A percentile compares a stretch with the other conserved stretches of the same genome.
Conservation (phyloP, 179 eudicot genomes). For the Beta lomatogona region DNA sequence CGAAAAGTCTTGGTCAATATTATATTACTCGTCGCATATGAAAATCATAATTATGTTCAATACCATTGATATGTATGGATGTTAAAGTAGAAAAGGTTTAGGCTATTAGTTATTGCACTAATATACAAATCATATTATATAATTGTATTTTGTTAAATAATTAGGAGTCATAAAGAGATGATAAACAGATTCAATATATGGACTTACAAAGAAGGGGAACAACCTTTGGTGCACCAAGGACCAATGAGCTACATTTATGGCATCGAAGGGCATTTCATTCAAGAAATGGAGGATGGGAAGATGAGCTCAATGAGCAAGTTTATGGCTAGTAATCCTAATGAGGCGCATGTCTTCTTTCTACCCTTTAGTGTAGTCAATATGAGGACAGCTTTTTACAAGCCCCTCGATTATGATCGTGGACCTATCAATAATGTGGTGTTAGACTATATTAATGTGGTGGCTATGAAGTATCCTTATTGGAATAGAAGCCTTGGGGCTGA, state of each 20-base stretch:
- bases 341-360: constrained; percentile 49
- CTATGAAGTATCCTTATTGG: constrained; percentile 45
- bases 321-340: constrained; percentile 35
- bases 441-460: constrained; percentile 43
- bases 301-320: constrained; percentile 21
- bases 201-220: constrained; percentile 53
- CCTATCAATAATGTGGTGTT: constrained; percentile 30
- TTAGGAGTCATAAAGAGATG: constrained; percentile 58
- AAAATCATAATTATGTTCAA: too few relatives aligned
- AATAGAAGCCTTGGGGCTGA: constrained; percentile 51
- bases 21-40: too few relatives aligned
- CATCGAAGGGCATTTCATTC: constrained; percentile 51
- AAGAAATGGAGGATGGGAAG: constrained; percentile 36
- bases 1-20: too few relatives aligned
- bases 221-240: constrained; percentile 47
- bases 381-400: constrained; percentile 35
- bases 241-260: constrained; percentile 45
- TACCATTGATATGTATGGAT: too few relatives aligned
- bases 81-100: too few relatives aligned
- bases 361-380: constrained; percentile 46
- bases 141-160: background rate
- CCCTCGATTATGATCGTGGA: constrained; percentile 30
- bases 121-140: too few relatives aligned
- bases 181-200: constrained; percentile 48
- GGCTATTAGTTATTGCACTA: too few relatives aligned